Evolutionary conservation across 371 early-diverging fungal genomes (phyloP), one percentile per base, ranked within the genome.

Genomic region (Parasitella parasitica): DNA sequence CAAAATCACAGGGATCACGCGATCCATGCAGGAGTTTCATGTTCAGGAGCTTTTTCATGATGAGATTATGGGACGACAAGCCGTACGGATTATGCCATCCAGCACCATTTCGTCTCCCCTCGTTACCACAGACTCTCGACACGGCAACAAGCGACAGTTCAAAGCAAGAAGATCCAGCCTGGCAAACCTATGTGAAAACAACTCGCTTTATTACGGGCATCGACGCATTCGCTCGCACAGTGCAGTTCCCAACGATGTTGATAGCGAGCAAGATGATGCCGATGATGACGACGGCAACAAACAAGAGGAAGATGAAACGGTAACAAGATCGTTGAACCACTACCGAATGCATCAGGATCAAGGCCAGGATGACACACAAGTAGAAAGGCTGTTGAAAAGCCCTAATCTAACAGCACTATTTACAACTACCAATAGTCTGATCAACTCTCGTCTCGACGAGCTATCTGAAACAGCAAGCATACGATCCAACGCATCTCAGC

Each of bases 1-100:
- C 54, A 77, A 77, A 68, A 66, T 77, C 57, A 74, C 72, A 27
- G 72, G 72, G 26, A 77, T 77, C 75, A 77, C 77, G 59, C 62
- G 74, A 48, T 65, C 77, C 15, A 77, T 77, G 77, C 77, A 77
- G 54, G 77, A 71, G 65, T 74, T 77, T 70, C 77, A 77, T 59
- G 72, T 77, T 41, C 66, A 74, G 27, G 77, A 73, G 49, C 58
- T 77, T 27, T 71, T 74, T 61, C 64, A 69, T 22, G 70, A 74
- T 34, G 77, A 77, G 63, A 56, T 69, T 20, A 43, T 56, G 37
- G 67, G 66, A 35, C 54, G 48, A 27, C 46, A 43, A 20, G 32
- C 8, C 32, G 11, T 32, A 8, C 9, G 16, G 41, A 18, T 8
- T 20, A 41, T 7, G 6, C 41, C 41, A 4, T 41, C 41, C 16